Base-by-base conservation (phyloP, 495 filamentous ascomycete species). In the Penicillium atrosanguineum region DNA sequence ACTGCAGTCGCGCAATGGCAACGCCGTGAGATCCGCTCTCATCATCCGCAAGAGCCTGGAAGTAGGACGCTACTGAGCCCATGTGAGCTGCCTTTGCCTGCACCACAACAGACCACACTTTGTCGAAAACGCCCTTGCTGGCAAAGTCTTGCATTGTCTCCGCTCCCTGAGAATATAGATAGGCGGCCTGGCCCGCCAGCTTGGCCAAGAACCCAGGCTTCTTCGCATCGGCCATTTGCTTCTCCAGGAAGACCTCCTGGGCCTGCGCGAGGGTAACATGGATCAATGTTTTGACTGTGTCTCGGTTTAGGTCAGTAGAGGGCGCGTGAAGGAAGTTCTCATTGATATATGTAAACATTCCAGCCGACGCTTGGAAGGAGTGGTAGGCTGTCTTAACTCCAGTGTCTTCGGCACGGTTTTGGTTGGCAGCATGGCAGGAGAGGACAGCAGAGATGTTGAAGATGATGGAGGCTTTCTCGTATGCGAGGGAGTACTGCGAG, bases 321-420 rank as follows among this genome's bases (percentile, higher is more conserved):
- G 94, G 94, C 31, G 94, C 94, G 64, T 98, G 95, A 38, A 97
- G 75, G 71, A 98, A 98, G 72, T 98, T 97, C 73, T 97, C 92
- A 69, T 97, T 98, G 75, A 98, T 97, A 62, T 98, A 98, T 18
- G 91, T 97, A 71, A 97, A 98, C 94, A 98, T 98, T 69, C 94
- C 94, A 11, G 94, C 94, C 21, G 92, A 88, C 31, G 94, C 94
- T 69, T 98, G 94, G 77, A 97, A 97, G 19, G 94, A 97, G 71
- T 98, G 93, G 65, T 96, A 98, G 3, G 94, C 89, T 15, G 90
- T 94, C 73, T 97, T 98, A 56, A 97, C 82, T 23, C 95, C 93
- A 18, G 87, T 77, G 54, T 97, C 95, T 63, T 97, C 91, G 53
- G 86, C 88, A 19, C 95, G 87, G 53, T 91, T 89, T 68, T 97